These are phyloP conservation scores for Trifolium pratense DNA, from an alignment of 306 rosid genomes.

Conservation along the genomic window DNA sequence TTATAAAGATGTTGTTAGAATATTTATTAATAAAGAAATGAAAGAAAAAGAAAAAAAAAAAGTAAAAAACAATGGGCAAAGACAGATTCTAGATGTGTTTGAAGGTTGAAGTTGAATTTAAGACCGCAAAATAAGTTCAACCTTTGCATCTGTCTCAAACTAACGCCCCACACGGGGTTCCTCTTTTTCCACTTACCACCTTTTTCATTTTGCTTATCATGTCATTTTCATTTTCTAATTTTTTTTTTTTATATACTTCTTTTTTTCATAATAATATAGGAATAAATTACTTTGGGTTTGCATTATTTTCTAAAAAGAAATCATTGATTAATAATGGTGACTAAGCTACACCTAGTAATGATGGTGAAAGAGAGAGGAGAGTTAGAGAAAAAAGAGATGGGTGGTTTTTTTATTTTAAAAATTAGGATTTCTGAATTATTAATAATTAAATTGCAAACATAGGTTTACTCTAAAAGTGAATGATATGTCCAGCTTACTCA, in stretches of 20 bases:
- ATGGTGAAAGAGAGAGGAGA: constrained; percentile 6
- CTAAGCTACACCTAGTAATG: constrained; percentile 10
- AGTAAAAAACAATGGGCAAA: constrained; percentile 40
- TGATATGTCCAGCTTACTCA: background rate
- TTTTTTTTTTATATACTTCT: no score
- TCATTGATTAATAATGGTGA: constrained; percentile 1
- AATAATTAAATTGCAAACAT: background rate
- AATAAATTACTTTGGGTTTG: constrained; percentile 17
- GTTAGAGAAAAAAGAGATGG: background rate
- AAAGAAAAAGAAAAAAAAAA: no score
- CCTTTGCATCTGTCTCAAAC: constrained; percentile 27
- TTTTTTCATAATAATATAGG: background rate
- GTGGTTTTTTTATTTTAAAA: no score
- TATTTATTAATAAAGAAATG: constrained; percentile 23
- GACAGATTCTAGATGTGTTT: constrained; percentile 16
- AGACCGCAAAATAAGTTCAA: constrained; percentile 43
- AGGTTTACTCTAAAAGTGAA: background rate
- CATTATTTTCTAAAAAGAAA: background rate
- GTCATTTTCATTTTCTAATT: no score
- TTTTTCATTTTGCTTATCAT: background rate
- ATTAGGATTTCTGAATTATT: background rate
- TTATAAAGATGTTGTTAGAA: constrained; percentile 24
- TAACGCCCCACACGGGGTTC: constrained; percentile 20
- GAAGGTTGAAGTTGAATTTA: constrained; percentile 24
- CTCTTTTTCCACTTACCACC: background rate